Percentiles rank a stretch among this genome's conserved stretches.
phyloP scores from a whole-genome alignment of 768 basidiomycete genomes.

The Scleroderma citrinum region DNA sequence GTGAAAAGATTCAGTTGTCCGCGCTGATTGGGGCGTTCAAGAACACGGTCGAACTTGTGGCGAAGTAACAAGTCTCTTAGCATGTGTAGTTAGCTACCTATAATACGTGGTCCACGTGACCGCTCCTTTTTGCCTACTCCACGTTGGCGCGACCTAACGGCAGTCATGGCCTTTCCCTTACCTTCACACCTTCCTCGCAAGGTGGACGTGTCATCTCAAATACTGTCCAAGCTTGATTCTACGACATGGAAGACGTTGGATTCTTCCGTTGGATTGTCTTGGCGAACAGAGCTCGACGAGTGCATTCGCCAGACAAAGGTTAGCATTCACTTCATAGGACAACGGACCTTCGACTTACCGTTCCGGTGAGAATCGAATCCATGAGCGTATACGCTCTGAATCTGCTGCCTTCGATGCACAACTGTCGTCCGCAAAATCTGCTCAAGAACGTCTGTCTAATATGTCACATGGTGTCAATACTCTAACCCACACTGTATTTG shows the following conservation, averaged over 20 bases:
- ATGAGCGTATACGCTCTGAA: slow-evolving; percentile 65
- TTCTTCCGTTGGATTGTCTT: slow-evolving; percentile 56
- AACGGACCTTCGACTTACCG: slow-evolving; percentile 9
- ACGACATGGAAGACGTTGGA: slow-evolving; percentile 53
- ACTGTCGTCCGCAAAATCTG: slow-evolving; percentile 52
- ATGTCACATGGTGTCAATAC: slow-evolving; percentile 49
- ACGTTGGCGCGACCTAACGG: background rate
- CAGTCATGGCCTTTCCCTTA: slow-evolving; percentile 65
- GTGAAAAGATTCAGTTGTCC: slow-evolving; percentile 90
- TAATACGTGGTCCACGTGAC: no score
- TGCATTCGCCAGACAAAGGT: slow-evolving; percentile 73
- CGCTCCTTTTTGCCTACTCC: background rate
- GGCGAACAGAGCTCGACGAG: slow-evolving; percentile 68
- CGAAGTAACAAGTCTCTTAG: slow-evolving; percentile 34
- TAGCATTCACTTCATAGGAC: slow-evolving; percentile 2
- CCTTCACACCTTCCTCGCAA: slow-evolving; percentile 70
- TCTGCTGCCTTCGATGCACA: slow-evolving; percentile 61
- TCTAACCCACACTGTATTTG: slow-evolving; percentile 45
- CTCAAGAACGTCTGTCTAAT: slow-evolving; percentile 51
- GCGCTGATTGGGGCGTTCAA: slow-evolving; percentile 92
- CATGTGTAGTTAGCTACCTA: no score
- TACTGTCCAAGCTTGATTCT: slow-evolving; percentile 65
- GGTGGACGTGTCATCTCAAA: slow-evolving; percentile 64
- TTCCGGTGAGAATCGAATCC: slow-evolving; percentile 51
- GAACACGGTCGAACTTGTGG: slow-evolving; percentile 75